A percentile compares a stretch with the other conserved stretches of the same genome.
These are phyloP conservation scores for Gracilaria domingensis DNA, from an alignment of 23 red algal genomes.

Conservation along the genomic window DNA sequence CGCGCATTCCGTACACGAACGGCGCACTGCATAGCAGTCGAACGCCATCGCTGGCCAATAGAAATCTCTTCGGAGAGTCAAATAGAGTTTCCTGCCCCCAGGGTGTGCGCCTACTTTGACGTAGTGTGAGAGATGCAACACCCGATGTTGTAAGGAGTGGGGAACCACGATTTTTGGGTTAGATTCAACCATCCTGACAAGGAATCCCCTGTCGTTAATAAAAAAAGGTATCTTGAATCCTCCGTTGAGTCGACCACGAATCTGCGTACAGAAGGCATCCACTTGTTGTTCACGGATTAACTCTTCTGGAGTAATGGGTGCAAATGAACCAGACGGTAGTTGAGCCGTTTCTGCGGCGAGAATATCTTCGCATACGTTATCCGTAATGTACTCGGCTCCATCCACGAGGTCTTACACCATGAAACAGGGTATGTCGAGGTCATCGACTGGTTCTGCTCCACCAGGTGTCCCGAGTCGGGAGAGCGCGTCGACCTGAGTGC, in stretches of 20 bases:
- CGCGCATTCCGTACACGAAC: no score
- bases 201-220: neutral
- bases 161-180: constrained; percentile 37
- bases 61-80: no score
- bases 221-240: neutral
- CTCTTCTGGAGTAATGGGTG: neutral
- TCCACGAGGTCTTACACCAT: neutral
- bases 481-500: neutral
- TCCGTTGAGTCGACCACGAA: neutral
- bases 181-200: constrained; percentile 7
- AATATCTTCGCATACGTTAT: neutral
- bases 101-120: neutral
- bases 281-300: constrained; percentile 9
- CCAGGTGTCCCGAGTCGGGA: neutral
- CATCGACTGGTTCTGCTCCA: neutral
- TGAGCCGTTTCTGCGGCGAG: neutral
- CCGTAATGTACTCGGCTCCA: neutral
- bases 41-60: no score
- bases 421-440: neutral
- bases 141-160: neutral
- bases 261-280: neutral
- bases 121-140: constrained; percentile 33
- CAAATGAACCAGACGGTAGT: neutral
- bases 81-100: neutral
- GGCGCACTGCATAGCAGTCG: no score